Conservation (phyloP, 768 basidiomycete genomes). For the Cyclocybe cylindracea region DNA sequence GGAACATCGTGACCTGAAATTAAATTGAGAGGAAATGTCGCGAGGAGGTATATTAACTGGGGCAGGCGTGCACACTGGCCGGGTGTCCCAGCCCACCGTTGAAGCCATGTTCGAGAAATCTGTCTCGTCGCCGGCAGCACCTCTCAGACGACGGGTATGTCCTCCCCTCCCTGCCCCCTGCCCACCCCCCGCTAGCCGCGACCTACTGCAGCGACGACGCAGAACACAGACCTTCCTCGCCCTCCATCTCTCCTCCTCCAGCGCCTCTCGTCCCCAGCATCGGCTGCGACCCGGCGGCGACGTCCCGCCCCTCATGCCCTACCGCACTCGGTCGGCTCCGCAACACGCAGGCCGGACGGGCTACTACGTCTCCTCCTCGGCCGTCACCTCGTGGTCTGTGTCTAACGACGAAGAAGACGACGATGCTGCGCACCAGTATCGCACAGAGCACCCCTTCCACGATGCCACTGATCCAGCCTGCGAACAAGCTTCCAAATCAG, state of each 20-base stretch:
- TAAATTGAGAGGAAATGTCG: slow-evolving; percentile 41
- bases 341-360: slow-evolving; percentile 43
- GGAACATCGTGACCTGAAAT: slow-evolving; percentile 33
- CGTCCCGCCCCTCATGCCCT: slow-evolving; percentile 67
- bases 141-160: slow-evolving; percentile 64
- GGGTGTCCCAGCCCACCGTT: slow-evolving; percentile 13
- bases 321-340: slow-evolving; percentile 58
- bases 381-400: slow-evolving; percentile 67
- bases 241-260: slow-evolving; percentile 67
- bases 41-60: slow-evolving; percentile 41
- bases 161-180: slow-evolving; percentile 15
- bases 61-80: slow-evolving; percentile 15
- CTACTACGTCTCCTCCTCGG: slow-evolving; percentile 63
- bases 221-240: slow-evolving; percentile 63
- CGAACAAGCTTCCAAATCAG: slow-evolving; percentile 46
- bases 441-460: slow-evolving; percentile 32
- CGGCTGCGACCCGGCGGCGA: slow-evolving; percentile 53
- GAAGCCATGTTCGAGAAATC: slow-evolving; percentile 72
- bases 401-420: slow-evolving; percentile 68
- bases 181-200: slow-evolving; percentile 42
- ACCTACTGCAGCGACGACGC: slow-evolving; percentile 72
- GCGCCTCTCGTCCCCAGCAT: slow-evolving; percentile 66
- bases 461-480: slow-evolving; percentile 41
- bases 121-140: slow-evolving; percentile 71
- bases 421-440: slow-evolving; percentile 35